Evolutionary conservation across 2,329 filamentous ascomycete genomes (phyloP), one percentile per base, ranked within the genome.

Genomic region (Aquanectria penicillioides): DNA sequence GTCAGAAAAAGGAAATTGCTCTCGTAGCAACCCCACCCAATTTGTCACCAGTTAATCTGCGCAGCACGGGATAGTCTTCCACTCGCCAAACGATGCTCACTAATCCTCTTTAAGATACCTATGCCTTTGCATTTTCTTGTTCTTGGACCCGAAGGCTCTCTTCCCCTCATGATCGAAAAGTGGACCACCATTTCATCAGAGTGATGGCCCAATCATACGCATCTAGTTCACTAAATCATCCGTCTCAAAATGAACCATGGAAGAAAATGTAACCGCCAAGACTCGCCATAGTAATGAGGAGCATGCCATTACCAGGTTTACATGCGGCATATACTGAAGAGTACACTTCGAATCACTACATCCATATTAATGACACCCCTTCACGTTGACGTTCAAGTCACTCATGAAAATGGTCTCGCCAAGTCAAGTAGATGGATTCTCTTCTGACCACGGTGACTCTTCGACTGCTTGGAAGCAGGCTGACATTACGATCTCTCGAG

Each of bases 121-220:
- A n/a, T n/a, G n/a, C n/a, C n/a, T n/a, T n/a, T n/a, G n/a, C n/a
- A n/a, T n/a, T n/a, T n/a, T n/a, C n/a, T n/a, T n/a, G n/a, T n/a
- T n/a, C n/a, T n/a, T n/a, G n/a, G n/a, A n/a, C n/a, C n/a, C n/a
- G n/a, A n/a, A n/a, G n/a, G n/a, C n/a, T n/a, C n/a, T n/a, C n/a
- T n/a, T n/a, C n/a, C n/a, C n/a, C n/a, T n/a, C n/a, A 46, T 46
- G 41, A 46, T 46, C 23, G 12, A 33, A 46, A 46, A 46, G 41
- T 46, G 41, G 41, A 18, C 23, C 41, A 46, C 9, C n/a, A 46
- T 46, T 31, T 46, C 41, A 28, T 46, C 41, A 46, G 29, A 28
- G 33, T 23, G 6, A 12, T 33, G 33, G 17, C 28, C 41, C 41
- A 46, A 46, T 46, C 41, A 31, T 12, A 28, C 6, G 20, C 13